Evolutionary conservation across 768 basidiomycete genomes (phyloP).

Genomic region (Boletus insuetus): DNA sequence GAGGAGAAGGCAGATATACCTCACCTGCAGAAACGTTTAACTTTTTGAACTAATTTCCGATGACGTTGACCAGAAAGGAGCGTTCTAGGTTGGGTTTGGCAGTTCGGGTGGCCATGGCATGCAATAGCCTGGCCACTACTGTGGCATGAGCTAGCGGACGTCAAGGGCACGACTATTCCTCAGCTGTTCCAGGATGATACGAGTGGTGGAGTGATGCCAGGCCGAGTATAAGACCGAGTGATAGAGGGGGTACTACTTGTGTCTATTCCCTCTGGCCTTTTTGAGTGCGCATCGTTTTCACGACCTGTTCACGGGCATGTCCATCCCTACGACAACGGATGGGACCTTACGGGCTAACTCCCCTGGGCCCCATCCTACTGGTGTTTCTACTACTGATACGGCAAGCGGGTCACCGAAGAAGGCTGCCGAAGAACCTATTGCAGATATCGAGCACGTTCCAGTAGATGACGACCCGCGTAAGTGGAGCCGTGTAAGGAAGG

Average conservation of each 20-base stretch:
- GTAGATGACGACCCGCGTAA: conserved; percentile 61
- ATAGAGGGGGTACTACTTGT: conserved; percentile 1
- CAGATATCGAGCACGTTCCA: conserved; percentile 35
- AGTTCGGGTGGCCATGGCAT: not conserved
- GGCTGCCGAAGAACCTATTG: not conserved
- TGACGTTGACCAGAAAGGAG: not conserved
- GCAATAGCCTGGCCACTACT: conserved; percentile 1
- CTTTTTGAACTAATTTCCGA: conserved; percentile 9
- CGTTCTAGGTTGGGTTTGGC: not conserved
- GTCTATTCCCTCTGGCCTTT: not conserved
- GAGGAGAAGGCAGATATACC: conserved; percentile 16
- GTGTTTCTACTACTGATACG: not conserved
- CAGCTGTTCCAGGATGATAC: not conserved
- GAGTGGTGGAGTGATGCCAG: not conserved
- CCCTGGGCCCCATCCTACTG: not conserved
- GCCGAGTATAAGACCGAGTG: conserved; percentile 20
- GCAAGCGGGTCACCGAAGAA: conserved; percentile 1
- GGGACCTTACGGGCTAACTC: not conserved
- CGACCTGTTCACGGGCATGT: conserved; percentile 10
- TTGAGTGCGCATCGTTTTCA: conserved; percentile 5
- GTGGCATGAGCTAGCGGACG: not conserved
- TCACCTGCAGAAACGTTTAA: conserved; percentile 6
- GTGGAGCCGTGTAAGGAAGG: conserved; percentile 60
- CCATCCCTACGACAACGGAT: conserved; percentile 1
- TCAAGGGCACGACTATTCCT: not conserved